Evolutionary conservation across 495 filamentous ascomycete genomes (phyloP), one percentile per base, ranked within the genome.

Genomic region (Melanomma pulvis-pyrius): DNA sequence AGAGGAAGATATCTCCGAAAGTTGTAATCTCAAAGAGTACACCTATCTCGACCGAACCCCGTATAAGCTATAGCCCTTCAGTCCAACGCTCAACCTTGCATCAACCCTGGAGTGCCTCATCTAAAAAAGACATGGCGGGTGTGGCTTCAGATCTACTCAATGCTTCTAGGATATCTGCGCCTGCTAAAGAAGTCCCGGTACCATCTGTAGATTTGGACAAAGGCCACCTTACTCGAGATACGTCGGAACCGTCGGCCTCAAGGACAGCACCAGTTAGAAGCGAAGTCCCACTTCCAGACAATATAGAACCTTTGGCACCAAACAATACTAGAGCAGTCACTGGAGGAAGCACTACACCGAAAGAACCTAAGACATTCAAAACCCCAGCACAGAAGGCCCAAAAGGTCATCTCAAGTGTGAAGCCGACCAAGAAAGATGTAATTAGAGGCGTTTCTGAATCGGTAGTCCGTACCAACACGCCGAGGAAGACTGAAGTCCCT

Each of bases 251-350:
- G 39, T 44, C 39, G 9, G 39, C 2, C 3, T 44, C 13, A n/a
- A 44, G n/a, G n/a, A 44, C 9, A 12, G 13, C 13, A 3, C 39
- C 39, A 44, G 5, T 12, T 15, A 44, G 17, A n/a, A 54, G 51
- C 28, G 51, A 34, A 6, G 30, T 61, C 8, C 47, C 58, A n/a
- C 58, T 39, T 19, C 58, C 47, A 30, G 19, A 50, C 24, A 61
- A 61, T 21, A 46, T 61, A 9, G 51, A 46, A 28, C 48, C 19
- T 51, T 9, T 61, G 24, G 11, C 21, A 15, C 3, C 11, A 36
- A 25, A 25, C 15, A 26, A 30, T 3, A 30, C 15, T 29, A 24
- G 12, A 30, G 19, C 17, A 6, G 13, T 32, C 12, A 26, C 17
- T 54, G 17, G 19, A 29, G 25, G 7, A 19, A 30, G 21, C 1